These are phyloP conservation scores for Stylonectria norvegica DNA, from an alignment of 2,329 filamentous ascomycete genomes.

Conservation along the genomic window DNA sequence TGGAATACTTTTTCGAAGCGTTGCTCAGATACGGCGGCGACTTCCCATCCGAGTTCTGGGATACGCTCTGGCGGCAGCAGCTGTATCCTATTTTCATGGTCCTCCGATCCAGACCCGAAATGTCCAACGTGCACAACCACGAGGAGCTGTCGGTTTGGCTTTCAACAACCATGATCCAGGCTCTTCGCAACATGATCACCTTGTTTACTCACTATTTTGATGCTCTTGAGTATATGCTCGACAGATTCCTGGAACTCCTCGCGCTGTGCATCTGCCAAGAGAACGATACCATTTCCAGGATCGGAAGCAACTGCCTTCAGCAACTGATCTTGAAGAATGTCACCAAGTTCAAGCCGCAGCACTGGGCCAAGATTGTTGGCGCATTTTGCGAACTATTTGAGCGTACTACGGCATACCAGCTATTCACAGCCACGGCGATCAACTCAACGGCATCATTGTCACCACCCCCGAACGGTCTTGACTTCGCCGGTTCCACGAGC, in stretches of 20 bases:
- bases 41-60: slow-evolving; percentile 95
- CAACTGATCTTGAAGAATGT: slow-evolving; percentile 97
- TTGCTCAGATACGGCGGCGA: slow-evolving; percentile 85
- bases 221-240: slow-evolving; percentile 93
- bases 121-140: slow-evolving; percentile 91
- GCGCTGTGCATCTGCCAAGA: slow-evolving; percentile 98
- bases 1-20: slow-evolving; percentile 96
- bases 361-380: slow-evolving; percentile 93
- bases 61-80: slow-evolving; percentile 94
- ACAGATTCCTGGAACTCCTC: slow-evolving; percentile 91
- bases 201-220: slow-evolving; percentile 99
- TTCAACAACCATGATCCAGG: slow-evolving; percentile 99
- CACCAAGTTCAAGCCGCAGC: slow-evolving; percentile 77
- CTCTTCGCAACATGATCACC: slow-evolving; percentile 95
- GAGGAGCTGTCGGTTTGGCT: slow-evolving; percentile 98
- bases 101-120: slow-evolving; percentile 90
- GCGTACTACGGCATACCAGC: slow-evolving; percentile 86
- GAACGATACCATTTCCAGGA: slow-evolving; percentile 96
- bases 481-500: slow-evolving; percentile 47
- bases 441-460: slow-evolving; percentile 51
- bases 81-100: slow-evolving; percentile 99
- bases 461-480: slow-evolving; percentile 49
- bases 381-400: slow-evolving; percentile 96
- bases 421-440: slow-evolving; percentile 79
- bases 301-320: slow-evolving; percentile 96